Evolutionary conservation across 768 basidiomycete genomes (phyloP).

Genomic region (Amanita phalloides): DNA sequence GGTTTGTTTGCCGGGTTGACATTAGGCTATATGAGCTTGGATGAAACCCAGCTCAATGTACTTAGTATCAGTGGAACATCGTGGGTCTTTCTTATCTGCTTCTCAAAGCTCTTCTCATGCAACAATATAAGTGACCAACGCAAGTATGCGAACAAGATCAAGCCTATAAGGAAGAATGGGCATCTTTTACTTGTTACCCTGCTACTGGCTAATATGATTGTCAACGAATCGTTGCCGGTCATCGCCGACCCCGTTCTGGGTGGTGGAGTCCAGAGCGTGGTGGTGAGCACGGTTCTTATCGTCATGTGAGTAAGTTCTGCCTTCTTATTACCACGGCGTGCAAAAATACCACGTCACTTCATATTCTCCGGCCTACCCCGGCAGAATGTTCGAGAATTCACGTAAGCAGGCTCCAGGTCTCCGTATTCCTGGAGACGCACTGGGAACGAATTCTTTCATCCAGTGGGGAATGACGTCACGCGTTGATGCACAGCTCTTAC

Average conservation of each 20-base stretch:
- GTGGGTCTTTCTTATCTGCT: slow-evolving; percentile 29
- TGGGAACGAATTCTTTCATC: not conserved
- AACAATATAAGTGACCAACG: slow-evolving; percentile 50
- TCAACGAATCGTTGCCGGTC: slow-evolving; percentile 80
- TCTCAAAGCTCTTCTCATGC: slow-evolving; percentile 1
- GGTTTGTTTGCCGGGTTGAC: slow-evolving; percentile 90
- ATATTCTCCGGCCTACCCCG: not conserved
- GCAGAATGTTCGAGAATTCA: not conserved
- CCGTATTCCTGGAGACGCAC: too few species aligned
- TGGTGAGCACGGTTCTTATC: slow-evolving; percentile 76
- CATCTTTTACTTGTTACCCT: slow-evolving; percentile 78
- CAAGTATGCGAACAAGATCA: slow-evolving; percentile 73
- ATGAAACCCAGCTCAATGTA: slow-evolving; percentile 87
- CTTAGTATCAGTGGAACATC: slow-evolving; percentile 76
- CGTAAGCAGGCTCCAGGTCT: not conserved
- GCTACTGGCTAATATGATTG: slow-evolving; percentile 84
- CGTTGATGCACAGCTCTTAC: slow-evolving; percentile 1
- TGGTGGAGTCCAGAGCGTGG: slow-evolving; percentile 67
- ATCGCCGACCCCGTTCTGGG: slow-evolving; percentile 75
- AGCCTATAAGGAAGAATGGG: slow-evolving; percentile 77
- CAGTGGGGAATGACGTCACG: slow-evolving; percentile 20
- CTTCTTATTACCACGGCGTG: not conserved
- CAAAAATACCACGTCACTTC: not conserved
- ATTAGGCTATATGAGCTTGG: slow-evolving; percentile 86
- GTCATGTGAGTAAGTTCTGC: slow-evolving; percentile 56